Conservation (phyloP, 768 basidiomycete genomes). For the Leccinum disarticulatum region DNA sequence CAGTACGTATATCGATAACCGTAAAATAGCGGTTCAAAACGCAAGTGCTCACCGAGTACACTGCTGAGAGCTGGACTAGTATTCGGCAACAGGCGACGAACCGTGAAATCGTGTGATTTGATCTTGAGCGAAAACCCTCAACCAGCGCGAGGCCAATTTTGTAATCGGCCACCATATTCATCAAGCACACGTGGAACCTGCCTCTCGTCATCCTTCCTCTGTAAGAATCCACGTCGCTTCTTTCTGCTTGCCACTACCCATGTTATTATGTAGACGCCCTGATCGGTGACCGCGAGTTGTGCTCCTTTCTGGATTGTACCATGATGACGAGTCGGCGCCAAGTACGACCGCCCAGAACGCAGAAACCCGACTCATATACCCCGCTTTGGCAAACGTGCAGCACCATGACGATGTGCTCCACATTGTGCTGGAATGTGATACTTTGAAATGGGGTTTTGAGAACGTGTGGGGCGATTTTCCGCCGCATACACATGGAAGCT, state of each 20-base stretch:
- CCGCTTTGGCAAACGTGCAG: constrained; percentile 44
- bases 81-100: not conserved
- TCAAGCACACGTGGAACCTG: not conserved
- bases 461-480: constrained; percentile 44
- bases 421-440: constrained; percentile 4
- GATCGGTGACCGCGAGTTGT: constrained; percentile 31
- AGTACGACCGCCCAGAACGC: not conserved
- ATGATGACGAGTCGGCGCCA: constrained; percentile 24
- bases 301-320: constrained; percentile 52
- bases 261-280: not conserved
- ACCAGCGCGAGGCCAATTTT: not conserved
- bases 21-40: not conserved
- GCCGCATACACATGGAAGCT: constrained; percentile 25
- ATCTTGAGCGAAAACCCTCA: not conserved
- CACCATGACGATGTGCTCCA: constrained; percentile 24
- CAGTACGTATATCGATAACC: not conserved
- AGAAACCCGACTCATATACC: constrained; percentile 54
- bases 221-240: constrained; percentile 17
- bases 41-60: not conserved
- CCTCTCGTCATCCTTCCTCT: not conserved
- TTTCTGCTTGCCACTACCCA: constrained; percentile 7
- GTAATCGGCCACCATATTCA: not conserved
- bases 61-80: not conserved
- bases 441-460: constrained; percentile 48
- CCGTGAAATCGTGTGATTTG: not conserved